Conservation (phyloP, 345 rosid genomes). For the Citrus australasica region DNA sequence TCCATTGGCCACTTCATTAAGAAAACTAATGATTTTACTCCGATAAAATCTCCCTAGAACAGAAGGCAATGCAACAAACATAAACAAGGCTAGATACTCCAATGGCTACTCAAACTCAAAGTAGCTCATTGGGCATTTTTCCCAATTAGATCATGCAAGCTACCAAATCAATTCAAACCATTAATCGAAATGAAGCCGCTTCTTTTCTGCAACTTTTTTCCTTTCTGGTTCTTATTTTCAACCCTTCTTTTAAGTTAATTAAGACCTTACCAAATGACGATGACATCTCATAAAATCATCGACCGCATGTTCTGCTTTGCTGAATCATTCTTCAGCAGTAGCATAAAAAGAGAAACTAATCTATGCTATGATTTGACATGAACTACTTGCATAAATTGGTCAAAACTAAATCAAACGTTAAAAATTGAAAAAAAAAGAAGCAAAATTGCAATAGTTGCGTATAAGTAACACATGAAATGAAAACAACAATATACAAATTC, state of each 20-base stretch:
- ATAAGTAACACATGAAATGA: no score
- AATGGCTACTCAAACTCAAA: constrained; percentile 1
- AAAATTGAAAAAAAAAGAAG: not conserved
- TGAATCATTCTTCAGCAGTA: not conserved
- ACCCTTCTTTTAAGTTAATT: not conserved
- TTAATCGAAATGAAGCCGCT: not conserved
- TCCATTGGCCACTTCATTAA: not conserved
- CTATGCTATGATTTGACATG: not conserved
- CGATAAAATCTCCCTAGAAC: not conserved
- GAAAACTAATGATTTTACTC: not conserved
- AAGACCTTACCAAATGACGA: not conserved
- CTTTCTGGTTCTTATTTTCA: not conserved
- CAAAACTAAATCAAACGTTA: not conserved
- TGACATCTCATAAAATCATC: not conserved
- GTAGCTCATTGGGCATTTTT: not conserved
- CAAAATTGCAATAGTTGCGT: not conserved
- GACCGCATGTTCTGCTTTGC: no score
- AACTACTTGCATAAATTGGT: not conserved
- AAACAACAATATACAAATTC: not conserved
- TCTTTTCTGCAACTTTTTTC: not conserved
- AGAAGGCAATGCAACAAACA: not conserved
- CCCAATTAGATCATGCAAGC: not conserved
- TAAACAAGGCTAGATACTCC: not conserved
- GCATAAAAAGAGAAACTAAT: not conserved
- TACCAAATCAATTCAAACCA: not conserved